Percentiles rank a stretch among this genome's conserved stretches.
phyloP scores from a whole-genome alignment of 495 filamentous ascomycete species.

The Darksidea phi region DNA sequence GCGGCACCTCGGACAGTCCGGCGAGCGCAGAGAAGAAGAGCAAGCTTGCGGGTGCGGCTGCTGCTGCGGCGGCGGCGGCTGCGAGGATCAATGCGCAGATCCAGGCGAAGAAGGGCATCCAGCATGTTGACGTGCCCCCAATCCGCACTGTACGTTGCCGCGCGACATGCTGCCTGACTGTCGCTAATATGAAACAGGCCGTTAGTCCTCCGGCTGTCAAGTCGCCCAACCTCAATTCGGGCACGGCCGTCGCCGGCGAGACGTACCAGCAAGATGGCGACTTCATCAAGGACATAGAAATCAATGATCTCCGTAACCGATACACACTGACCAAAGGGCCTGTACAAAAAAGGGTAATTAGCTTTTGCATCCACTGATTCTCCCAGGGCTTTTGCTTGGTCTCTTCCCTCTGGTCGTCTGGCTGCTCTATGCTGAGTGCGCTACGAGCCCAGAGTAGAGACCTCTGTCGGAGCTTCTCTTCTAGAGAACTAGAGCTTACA shows the following conservation, averaged over 20 bases:
- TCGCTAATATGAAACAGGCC: conserved; percentile 46
- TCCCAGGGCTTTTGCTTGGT: conserved; percentile 56
- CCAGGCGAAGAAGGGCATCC: conserved; percentile 87
- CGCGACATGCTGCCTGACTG: conserved; percentile 22
- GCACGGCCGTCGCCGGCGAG: conserved; percentile 71
- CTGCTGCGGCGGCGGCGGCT: conserved; percentile 86
- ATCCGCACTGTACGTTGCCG: conserved; percentile 60
- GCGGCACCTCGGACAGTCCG: conserved; percentile 54
- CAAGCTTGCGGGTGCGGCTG: conserved; percentile 67
- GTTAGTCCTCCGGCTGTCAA: conserved; percentile 48
- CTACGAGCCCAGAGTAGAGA: conserved; percentile 1
- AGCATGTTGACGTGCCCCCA: conserved; percentile 91
- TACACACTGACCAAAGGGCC: conserved; percentile 97
- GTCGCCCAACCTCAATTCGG: conserved; percentile 46
- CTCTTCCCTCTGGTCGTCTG: background rate
- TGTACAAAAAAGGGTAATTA: conserved; percentile 99
- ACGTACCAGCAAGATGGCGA: conserved; percentile 94
- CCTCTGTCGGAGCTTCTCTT: conserved; percentile 44
- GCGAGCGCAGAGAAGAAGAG: conserved; percentile 47
- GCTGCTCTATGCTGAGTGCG: background rate
- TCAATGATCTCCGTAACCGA: conserved; percentile 95
- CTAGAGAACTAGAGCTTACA: conserved; percentile 77
- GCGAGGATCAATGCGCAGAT: conserved; percentile 92
- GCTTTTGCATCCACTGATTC: conserved; percentile 73
- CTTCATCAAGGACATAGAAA: conserved; percentile 96